A percentile compares a stretch with the other conserved stretches of the same genome.
Conservation (phyloP, 768 basidiomycete genomes). For the Psilocybe cubensis region DNA sequence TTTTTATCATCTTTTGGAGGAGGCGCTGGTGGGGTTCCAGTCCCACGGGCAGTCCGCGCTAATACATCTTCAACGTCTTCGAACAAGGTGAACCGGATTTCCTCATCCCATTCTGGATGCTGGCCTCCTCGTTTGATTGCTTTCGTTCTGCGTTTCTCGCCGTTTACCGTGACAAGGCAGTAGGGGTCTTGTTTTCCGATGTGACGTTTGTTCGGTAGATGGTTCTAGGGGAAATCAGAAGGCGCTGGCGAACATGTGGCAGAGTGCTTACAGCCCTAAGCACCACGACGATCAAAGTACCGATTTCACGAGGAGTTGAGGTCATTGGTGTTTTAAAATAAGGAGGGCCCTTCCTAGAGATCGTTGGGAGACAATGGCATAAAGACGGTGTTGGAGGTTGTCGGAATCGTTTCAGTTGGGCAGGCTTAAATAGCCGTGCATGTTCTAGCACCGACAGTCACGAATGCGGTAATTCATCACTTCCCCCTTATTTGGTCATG, state of each 20-base stretch:
- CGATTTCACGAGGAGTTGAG: conserved; percentile 72
- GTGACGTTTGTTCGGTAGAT: conserved; percentile 88
- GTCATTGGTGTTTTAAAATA: conserved; percentile 47
- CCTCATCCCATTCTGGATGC: conserved; percentile 99
- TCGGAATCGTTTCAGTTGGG: conserved; percentile 21
- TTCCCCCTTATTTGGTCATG: conserved; percentile 18
- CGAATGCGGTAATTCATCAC: conserved; percentile 20
- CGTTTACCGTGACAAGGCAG: conserved; percentile 77
- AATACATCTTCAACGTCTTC: conserved; percentile 72
- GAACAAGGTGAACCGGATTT: conserved; percentile 87
- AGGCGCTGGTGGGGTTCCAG: conserved; percentile 62
- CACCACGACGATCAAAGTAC: conserved; percentile 92
- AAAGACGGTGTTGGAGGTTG: conserved; percentile 12
- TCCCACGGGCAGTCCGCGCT: conserved; percentile 40
- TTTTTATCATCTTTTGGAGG: conserved; percentile 65
- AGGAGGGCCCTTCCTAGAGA: conserved; percentile 4
- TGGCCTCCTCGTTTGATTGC: conserved; percentile 97
- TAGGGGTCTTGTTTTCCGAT: conserved; percentile 99
- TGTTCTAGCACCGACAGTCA: conserved; percentile 25
- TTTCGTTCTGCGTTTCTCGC: conserved; percentile 86
- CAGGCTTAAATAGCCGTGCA: conserved; percentile 24
- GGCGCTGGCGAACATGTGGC: conserved; percentile 21
- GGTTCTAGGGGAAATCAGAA: conserved; percentile 55
- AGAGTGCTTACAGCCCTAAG: conserved; percentile 82
- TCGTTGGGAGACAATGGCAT: conserved; percentile 21